Evolutionary conservation across 306 rosid genomes (phyloP), one percentile per base, ranked within the genome.

Genomic region (Glycine soja): DNA sequence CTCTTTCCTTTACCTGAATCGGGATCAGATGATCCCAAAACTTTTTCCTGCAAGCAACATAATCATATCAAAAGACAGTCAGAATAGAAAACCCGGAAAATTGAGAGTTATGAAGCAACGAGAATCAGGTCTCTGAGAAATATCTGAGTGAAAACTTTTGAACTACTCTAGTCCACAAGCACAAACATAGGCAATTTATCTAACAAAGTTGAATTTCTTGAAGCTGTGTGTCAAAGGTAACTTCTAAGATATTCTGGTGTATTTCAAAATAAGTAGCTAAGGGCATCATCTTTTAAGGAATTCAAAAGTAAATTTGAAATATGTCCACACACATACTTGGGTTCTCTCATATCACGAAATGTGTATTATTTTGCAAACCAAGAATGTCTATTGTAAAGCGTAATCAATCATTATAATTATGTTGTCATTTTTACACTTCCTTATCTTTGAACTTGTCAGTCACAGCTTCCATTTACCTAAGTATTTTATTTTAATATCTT

Each of bases 1-100:
- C 99, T 96, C 90, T 96, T 96, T 71, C 99, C 99, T 85, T 96
- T 96, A 81, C 99, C 99, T 24, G 98, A 91, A 81, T 93, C 98
- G 1, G 97, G 59, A 77, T 93, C 97, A 3, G 97, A 92, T 10
- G 91, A 54, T 8, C 89, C 85, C 77, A 93, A 74, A 65, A 95
- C 96, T 36, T 93, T 95, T 83, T 95, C 99, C 99, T 95, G 84
- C 82, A 87, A 73, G 56, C 59, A 81, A 83, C 56, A 80, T 10
- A 54, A 14, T 30, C 74, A 11, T 73, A 46, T 75, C 75, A 73
- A 14, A 80, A 24, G 18, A 74, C 34, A 61, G 34, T 51, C 46
- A 18, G 9, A 47, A 68, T 0, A 42, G 64, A 24, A 24, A 24
- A 24, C 30, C 30, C 30, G 30, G 30, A 24, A 24, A 24, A 24